These are phyloP conservation scores for Laetiporus sulphureus DNA, from an alignment of 1,284 basidiomycete species.

Conservation along the genomic window DNA sequence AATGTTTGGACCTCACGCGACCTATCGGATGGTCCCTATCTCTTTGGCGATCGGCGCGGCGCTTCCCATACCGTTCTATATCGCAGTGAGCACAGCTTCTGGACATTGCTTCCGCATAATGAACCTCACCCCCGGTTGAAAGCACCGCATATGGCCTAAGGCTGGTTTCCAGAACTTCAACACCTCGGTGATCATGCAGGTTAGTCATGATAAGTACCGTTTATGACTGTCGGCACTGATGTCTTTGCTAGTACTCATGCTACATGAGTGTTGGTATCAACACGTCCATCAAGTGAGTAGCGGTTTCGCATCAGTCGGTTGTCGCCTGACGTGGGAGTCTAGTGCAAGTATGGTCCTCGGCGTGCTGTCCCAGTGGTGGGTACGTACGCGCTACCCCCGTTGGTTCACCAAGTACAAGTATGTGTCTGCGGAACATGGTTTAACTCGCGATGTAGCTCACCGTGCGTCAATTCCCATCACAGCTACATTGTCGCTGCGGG, in stretches of 20 bases:
- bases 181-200: slow-evolving; percentile 34
- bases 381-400: slow-evolving; percentile 35
- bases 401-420: slow-evolving; percentile 60
- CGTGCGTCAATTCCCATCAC: not conserved
- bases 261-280: slow-evolving; percentile 46
- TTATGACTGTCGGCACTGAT: not conserved
- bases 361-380: slow-evolving; percentile 47
- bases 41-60: slow-evolving; percentile 44
- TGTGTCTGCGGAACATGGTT: slow-evolving; percentile 26
- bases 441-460: not conserved
- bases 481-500: slow-evolving; percentile 29
- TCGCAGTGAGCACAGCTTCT: slow-evolving; percentile 15
- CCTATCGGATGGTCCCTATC: slow-evolving; percentile 47
- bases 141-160: slow-evolving; percentile 42
- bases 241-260: slow-evolving; percentile 28
- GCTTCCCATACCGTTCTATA: slow-evolving; percentile 47
- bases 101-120: not conserved
- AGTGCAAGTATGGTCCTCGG: slow-evolving; percentile 40
- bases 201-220: slow-evolving; percentile 1
- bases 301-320: too few species aligned
- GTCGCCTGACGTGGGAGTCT: too few species aligned
- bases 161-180: slow-evolving; percentile 39
- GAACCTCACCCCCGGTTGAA: not conserved
- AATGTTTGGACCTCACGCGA: slow-evolving; percentile 40
- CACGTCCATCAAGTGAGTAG: slow-evolving; percentile 31